phyloP scores from a whole-genome alignment of 2,329 filamentous ascomycete species.

The Neopestalotiopsis rosae region DNA sequence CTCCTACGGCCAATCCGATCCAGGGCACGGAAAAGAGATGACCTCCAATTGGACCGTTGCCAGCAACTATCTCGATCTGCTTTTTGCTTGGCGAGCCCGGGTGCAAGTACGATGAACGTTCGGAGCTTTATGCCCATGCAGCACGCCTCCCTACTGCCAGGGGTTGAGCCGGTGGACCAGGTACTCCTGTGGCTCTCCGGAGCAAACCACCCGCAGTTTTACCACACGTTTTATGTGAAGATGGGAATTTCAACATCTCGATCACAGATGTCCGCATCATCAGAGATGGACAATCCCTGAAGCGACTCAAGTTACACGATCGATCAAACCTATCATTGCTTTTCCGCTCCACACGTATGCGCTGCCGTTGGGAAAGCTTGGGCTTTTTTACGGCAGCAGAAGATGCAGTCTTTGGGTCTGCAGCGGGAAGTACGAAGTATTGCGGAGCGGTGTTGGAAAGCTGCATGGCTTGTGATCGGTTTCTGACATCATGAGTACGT shows the following conservation, averaged over 20 bases:
- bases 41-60: background rate
- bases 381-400: background rate
- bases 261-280: conserved; percentile 7
- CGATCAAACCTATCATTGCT: background rate
- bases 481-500: conserved; percentile 14
- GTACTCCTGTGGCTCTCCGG: background rate
- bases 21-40: background rate
- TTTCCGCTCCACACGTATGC: background rate
- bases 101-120: too few species aligned
- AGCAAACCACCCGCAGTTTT: background rate
- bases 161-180: background rate
- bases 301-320: background rate
- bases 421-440: background rate
- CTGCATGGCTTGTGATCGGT: background rate
- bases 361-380: background rate
- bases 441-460: background rate
- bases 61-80: background rate
- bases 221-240: background rate
- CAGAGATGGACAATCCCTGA: background rate
- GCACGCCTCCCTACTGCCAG: background rate
- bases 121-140: background rate
- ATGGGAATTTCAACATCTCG: background rate
- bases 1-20: background rate
- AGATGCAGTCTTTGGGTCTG: background rate
- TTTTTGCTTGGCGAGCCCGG: too few species aligned